These are phyloP conservation scores for Crithidia mellificae DNA, from an alignment of 208 protist genomes.

Conservation along the genomic window DNA sequence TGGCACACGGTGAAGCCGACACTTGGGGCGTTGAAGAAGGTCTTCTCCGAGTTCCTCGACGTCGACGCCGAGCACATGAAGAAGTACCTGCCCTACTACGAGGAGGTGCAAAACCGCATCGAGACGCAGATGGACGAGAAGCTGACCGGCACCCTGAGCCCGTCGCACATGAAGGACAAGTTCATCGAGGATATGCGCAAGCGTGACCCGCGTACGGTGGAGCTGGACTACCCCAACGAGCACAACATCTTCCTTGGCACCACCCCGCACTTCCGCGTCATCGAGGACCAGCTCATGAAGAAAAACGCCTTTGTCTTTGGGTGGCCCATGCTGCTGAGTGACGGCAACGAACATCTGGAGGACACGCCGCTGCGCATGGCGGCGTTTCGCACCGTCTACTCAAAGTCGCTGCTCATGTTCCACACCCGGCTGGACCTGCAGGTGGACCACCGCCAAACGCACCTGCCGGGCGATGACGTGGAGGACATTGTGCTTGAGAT, in stretches of 20 bases:
- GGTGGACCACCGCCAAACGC: constrained; percentile 73
- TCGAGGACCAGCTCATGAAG: constrained; percentile 88
- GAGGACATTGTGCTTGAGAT: constrained; percentile 87
- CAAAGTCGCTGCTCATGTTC: constrained; percentile 87
- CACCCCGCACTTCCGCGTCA: constrained; percentile 70
- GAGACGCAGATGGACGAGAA: constrained; percentile 78
- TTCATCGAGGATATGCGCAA: constrained; percentile 91
- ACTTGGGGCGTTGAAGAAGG: constrained; percentile 66
- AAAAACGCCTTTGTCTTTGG: constrained; percentile 92
- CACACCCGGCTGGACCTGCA: constrained; percentile 86
- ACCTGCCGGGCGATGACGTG: constrained; percentile 59
- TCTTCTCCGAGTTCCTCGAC: constrained; percentile 91
- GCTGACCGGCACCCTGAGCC: constrained; percentile 71
- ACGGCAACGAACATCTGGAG: constrained; percentile 84
- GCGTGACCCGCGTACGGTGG: constrained; percentile 72
- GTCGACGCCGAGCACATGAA: constrained; percentile 91
- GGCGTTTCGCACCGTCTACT: constrained; percentile 89
- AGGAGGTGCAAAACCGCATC: constrained; percentile 81
- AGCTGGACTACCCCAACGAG: constrained; percentile 83
- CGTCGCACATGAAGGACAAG: constrained; percentile 79
- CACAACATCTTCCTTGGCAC: constrained; percentile 89
- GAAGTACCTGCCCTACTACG: constrained; percentile 88
- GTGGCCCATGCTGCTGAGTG: constrained; percentile 88
- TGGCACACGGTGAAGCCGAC: constrained; percentile 90
- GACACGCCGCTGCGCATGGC: constrained; percentile 78